Evolutionary conservation across 2,329 filamentous ascomycete species (phyloP), one percentile per base, ranked within the genome.

Genomic region (Fusarium robinianum): DNA sequence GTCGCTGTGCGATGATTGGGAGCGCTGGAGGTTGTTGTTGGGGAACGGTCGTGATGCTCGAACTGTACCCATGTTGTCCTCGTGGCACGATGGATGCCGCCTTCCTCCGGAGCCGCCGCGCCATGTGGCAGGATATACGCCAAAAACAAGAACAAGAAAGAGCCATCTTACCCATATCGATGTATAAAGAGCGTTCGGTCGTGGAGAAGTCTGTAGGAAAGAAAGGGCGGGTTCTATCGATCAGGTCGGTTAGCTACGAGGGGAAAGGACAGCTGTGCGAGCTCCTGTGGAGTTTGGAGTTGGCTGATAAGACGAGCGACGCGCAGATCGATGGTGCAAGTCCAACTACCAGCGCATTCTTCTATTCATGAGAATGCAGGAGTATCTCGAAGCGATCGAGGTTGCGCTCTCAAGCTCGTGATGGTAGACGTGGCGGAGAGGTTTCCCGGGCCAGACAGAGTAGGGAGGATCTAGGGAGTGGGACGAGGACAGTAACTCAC

Each of bases 131-230:
- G 39, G 42, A 41, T 40, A 49, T 27, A 38, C 22, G 41, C 51
- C 31, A 35, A 38, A 39, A 32, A 34, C 45, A 41, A 47, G 53
- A 38, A 61, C 63, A 65, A 63, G 61, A 68, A 68, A 62, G 58
- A 61, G 42, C 43, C 41, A 53, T 63, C 68, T 71, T 71, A 71
- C 68, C 68, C 68, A 71, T 71, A 65, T 62, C 61, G 61, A 68
- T 67, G 51, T 67, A 64, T 66, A 66, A 69, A 63, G 65, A 68
- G 58, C 65, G 63, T 53, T 63, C 66, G 63, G 54, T 55, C 55
- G 60, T 52, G 46, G 54, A 59, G 41, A 43, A 56, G 47, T 53
- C 47, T 56, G 44, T 52, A 49, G 41, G 51, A 51, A 55, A 57
- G 63, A 64, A 69, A 60, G 65, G 51, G 50, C 61, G 55, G 47